These are phyloP conservation scores for Darksidea phi DNA, from an alignment of 495 filamentous ascomycete species.

Conservation along the genomic window DNA sequence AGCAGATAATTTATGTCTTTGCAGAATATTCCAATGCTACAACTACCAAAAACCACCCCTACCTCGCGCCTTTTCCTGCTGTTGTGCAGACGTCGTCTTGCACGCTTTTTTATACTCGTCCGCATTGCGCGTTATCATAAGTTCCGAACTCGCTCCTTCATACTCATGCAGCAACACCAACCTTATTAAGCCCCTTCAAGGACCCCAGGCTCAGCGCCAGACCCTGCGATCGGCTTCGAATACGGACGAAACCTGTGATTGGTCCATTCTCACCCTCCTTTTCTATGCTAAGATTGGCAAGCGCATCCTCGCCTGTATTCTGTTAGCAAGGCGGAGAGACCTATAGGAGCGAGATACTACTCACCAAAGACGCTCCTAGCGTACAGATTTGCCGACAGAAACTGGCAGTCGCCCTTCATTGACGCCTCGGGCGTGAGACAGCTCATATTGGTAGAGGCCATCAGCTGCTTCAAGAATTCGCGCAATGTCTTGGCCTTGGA, in stretches of 20 bases:
- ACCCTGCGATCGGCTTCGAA: conserved; percentile 95
- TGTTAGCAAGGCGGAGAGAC: conserved; percentile 1
- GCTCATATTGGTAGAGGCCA: conserved; percentile 98
- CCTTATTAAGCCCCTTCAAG: conserved; percentile 91
- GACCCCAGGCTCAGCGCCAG: conserved; percentile 91
- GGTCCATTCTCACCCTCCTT: conserved; percentile 94
- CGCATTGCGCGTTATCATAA: too few species aligned
- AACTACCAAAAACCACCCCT: too few species aligned
- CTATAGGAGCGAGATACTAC: conserved; percentile 41
- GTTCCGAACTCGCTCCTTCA: neutral
- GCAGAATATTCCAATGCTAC: too few species aligned
- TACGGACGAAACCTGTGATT: conserved; percentile 97
- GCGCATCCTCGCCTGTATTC: conserved; percentile 86
- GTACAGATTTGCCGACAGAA: conserved; percentile 95
- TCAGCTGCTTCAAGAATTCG: conserved; percentile 90
- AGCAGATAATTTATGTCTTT: too few species aligned
- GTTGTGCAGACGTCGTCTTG: too few species aligned
- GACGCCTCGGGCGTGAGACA: conserved; percentile 96
- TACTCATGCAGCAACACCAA: conserved; percentile 46
- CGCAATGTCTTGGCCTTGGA: conserved; percentile 90
- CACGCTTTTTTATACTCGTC: too few species aligned
- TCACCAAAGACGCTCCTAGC: conserved; percentile 98
- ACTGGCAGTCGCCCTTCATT: conserved; percentile 96
- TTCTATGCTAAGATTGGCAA: conserved; percentile 97
- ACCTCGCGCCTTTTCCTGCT: too few species aligned